Conservation (phyloP, 768 basidiomycete species). For the Cyclocybe cylindracea region DNA sequence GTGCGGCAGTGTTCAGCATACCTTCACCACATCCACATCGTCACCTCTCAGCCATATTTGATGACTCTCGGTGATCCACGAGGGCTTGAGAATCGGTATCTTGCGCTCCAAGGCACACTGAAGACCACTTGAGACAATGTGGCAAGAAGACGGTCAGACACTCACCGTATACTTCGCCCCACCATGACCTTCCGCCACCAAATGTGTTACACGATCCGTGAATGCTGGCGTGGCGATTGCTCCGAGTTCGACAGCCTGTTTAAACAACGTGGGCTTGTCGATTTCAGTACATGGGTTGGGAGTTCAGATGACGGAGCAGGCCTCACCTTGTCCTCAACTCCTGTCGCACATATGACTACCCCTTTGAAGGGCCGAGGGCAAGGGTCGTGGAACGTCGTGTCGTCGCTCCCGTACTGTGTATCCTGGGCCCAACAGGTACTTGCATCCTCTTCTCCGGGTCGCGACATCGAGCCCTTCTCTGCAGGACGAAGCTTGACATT, state of each 20-base stretch:
- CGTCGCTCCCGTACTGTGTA: slow-evolving; percentile 49
- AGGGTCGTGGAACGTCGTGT: slow-evolving; percentile 43
- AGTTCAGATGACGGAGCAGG: background rate
- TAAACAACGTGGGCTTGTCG: slow-evolving; percentile 65
- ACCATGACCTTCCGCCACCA: slow-evolving; percentile 79
- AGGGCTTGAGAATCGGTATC: slow-evolving; percentile 75
- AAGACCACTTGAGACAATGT: slow-evolving; percentile 5
- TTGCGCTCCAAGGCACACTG: slow-evolving; percentile 84
- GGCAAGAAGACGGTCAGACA: background rate
- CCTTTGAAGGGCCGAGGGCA: slow-evolving; percentile 71
- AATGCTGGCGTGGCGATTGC: slow-evolving; percentile 69
- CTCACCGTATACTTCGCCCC: slow-evolving; percentile 81
- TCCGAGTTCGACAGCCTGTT: slow-evolving; percentile 80
- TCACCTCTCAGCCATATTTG: slow-evolving; percentile 78
- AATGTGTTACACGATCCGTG: slow-evolving; percentile 86
- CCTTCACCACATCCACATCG: slow-evolving; percentile 69
- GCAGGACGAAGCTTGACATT: slow-evolving; percentile 81
- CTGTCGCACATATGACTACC: slow-evolving; percentile 73
- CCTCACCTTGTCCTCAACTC: slow-evolving; percentile 75
- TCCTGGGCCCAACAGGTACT: slow-evolving; percentile 43
- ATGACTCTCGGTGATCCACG: slow-evolving; percentile 78
- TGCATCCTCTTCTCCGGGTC: slow-evolving; percentile 26
- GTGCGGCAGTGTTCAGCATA: slow-evolving; percentile 27
- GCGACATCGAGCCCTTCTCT: slow-evolving; percentile 33
- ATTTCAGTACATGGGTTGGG: background rate